Percentiles rank a stretch among this genome's conserved stretches.
Evolutionary conservation across 2,329 filamentous ascomycete genomes (phyloP).

Genomic region (Cadophora sp.): DNA sequence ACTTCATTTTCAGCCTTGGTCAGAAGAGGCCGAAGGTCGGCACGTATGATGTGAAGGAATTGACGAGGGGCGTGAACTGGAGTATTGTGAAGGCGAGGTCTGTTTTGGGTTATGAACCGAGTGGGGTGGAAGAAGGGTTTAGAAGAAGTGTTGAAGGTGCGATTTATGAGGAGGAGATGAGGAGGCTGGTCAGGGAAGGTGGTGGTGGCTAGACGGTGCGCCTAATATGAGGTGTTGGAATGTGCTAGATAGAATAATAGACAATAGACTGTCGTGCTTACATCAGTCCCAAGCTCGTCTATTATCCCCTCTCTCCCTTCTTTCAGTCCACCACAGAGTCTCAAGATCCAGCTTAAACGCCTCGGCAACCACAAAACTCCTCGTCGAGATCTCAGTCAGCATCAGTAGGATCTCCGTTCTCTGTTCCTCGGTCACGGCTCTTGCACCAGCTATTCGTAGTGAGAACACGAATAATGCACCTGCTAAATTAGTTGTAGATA

Average conservation of each 20-base stretch:
- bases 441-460: conserved; percentile 35
- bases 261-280: not conserved
- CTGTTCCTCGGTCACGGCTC: conserved; percentile 23
- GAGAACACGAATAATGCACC: conserved; percentile 36
- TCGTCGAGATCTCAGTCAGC: conserved; percentile 30
- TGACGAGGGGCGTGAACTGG: not conserved
- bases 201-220: not conserved
- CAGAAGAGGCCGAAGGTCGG: conserved; percentile 16
- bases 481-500: conserved; percentile 30
- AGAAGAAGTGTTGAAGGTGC: conserved; percentile 14
- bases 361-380: conserved; percentile 35
- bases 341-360: conserved; percentile 32
- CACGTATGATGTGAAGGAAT: conserved; percentile 6
- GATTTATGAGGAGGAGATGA: conserved; percentile 17
- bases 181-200: not conserved
- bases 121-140: not conserved
- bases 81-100: conserved; percentile 18
- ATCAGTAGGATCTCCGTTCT: conserved; percentile 23
- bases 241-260: not conserved
- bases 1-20: conserved; percentile 12
- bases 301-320: not conserved
- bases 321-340: conserved; percentile 22
- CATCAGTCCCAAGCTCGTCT: not conserved
- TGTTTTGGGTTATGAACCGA: not conserved
- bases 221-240: not conserved